Evolutionary conservation across 768 basidiomycete genomes (phyloP).

Genomic region (Auriculariales sp.): DNA sequence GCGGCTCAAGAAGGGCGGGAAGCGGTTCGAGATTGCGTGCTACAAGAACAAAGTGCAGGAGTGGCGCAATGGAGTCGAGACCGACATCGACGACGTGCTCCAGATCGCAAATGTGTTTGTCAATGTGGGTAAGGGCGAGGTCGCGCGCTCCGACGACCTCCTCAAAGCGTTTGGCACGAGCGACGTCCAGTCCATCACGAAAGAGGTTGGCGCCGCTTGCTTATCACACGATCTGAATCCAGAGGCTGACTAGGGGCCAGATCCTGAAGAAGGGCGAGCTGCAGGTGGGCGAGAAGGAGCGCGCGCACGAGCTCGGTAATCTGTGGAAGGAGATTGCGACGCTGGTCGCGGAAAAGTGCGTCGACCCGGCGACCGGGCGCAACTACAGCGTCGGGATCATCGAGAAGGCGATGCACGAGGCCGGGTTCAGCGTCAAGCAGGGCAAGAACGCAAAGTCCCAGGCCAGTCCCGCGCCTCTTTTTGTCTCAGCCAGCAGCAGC

Average conservation of each 20-base stretch:
- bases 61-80: constrained; percentile 88
- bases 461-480: constrained; percentile 26
- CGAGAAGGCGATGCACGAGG: constrained; percentile 94
- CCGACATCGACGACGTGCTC: constrained; percentile 84
- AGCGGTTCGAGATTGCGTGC: constrained; percentile 98
- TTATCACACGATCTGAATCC: neutral
- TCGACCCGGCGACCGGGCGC: constrained; percentile 77
- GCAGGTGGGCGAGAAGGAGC: constrained; percentile 56
- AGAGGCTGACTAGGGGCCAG: constrained; percentile 25
- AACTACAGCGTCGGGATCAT: constrained; percentile 93
- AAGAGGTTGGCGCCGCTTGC: constrained; percentile 46
- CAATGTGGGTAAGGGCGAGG: constrained; percentile 93
- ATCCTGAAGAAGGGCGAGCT: constrained; percentile 86
- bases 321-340: constrained; percentile 84
- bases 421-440: constrained; percentile 79
- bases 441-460: constrained; percentile 92
- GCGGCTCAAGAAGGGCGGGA: constrained; percentile 90
- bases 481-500: neutral
- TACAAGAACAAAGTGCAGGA: constrained; percentile 99
- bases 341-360: constrained; percentile 87
- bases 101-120: constrained; percentile 93
- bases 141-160: constrained; percentile 79
- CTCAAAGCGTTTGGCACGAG: constrained; percentile 82
- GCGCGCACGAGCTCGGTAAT: constrained; percentile 58
- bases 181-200: constrained; percentile 55